Percentiles rank a stretch among this genome's conserved stretches.
phyloP scores from a whole-genome alignment of 805 yeast genomes.

The Kuraishia piskuri region DNA sequence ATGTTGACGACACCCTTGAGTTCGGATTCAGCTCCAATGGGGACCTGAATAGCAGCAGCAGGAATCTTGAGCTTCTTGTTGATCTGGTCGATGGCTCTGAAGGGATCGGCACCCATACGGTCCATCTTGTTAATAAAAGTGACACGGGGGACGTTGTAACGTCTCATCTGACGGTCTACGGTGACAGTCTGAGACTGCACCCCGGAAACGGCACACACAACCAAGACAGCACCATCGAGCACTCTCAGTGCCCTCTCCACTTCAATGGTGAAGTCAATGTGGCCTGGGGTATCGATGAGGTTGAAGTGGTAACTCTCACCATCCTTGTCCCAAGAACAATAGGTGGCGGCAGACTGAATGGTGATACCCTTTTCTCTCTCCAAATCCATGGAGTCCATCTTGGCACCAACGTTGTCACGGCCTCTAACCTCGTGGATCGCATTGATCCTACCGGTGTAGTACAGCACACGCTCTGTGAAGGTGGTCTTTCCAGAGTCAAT shows the following conservation, averaged over 20 bases:
- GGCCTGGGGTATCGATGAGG: slow-evolving; percentile 97
- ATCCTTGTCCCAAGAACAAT: slow-evolving; percentile 89
- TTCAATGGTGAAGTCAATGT: slow-evolving; percentile 96
- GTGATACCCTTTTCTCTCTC: slow-evolving; percentile 99
- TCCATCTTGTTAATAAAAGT: slow-evolving; percentile 98
- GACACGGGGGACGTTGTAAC: slow-evolving; percentile 94
- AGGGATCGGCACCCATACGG: slow-evolving; percentile 98
- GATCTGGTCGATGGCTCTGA: slow-evolving; percentile 87
- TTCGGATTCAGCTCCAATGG: slow-evolving; percentile 87
- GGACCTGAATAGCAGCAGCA: slow-evolving; percentile 97
- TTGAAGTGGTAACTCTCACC: slow-evolving; percentile 72
- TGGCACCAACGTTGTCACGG: slow-evolving; percentile 95
- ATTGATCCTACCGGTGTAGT: slow-evolving; percentile 93
- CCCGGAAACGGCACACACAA: slow-evolving; percentile 97
- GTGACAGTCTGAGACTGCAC: slow-evolving; percentile 98
- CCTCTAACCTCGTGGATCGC: slow-evolving; percentile 97
- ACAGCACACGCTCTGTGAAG: slow-evolving; percentile 93
- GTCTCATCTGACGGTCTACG: slow-evolving; percentile 97
- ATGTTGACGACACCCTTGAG: slow-evolving; percentile 87
- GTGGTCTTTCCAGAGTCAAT: slow-evolving; percentile 98
- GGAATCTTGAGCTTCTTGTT: slow-evolving; percentile 81
- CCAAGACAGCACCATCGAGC: slow-evolving; percentile 95
- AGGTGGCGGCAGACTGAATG: slow-evolving; percentile 97
- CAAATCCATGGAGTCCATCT: slow-evolving; percentile 98
- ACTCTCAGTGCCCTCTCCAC: slow-evolving; percentile 98